Percentiles rank a stretch among this genome's conserved stretches.
These are phyloP conservation scores for Saprolegnia diclina DNA, from an alignment of 352 stramenopile genomes.

Conservation along the genomic window DNA sequence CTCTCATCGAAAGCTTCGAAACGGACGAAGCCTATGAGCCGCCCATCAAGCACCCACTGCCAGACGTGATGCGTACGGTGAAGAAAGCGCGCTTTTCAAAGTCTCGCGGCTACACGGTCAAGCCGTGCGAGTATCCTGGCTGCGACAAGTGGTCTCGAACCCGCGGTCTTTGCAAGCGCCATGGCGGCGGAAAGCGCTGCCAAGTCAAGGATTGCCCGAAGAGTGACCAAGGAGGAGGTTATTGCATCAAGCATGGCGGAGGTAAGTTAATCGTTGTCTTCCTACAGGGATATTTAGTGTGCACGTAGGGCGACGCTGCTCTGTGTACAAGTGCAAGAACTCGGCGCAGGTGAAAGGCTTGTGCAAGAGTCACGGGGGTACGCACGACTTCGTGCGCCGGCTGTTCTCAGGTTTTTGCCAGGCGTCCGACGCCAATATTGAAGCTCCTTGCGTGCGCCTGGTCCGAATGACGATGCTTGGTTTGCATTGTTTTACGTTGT, in stretches of 20 bases:
- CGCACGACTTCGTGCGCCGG: too few species aligned
- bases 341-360: constrained; percentile 12
- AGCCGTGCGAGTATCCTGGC: constrained; percentile 46
- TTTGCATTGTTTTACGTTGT: too few species aligned
- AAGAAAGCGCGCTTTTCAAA: neutral
- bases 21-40: neutral
- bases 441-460: too few species aligned
- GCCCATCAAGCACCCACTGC: neutral
- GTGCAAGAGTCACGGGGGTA: constrained; percentile 22
- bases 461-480: too few species aligned
- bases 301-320: constrained; percentile 3
- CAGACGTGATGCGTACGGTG: too few species aligned
- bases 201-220: constrained; percentile 34
- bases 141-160: constrained; percentile 71
- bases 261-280: neutral
- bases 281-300: neutral
- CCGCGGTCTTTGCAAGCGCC: constrained; percentile 57
- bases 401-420: neutral
- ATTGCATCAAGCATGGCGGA: constrained; percentile 30
- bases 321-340: constrained; percentile 11
- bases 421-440: neutral
- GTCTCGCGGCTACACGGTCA: constrained; percentile 25
- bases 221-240: constrained; percentile 30
- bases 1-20: neutral
- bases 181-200: constrained; percentile 55